These are phyloP conservation scores for Candida piceae DNA, from an alignment of 805 yeast genomes.

Conservation along the genomic window DNA sequence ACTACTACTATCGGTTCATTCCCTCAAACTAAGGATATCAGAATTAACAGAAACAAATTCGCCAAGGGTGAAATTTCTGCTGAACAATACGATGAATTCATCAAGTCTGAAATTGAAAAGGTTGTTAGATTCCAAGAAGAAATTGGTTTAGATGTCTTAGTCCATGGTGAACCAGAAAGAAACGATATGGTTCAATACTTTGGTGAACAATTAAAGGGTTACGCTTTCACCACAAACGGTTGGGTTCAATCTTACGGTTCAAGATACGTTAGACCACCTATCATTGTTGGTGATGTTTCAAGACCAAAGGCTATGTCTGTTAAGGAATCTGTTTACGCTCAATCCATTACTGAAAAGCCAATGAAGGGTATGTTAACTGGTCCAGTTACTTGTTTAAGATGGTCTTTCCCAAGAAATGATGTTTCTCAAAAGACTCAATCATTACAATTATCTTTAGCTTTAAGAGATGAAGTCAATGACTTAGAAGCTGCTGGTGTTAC, in stretches of 20 bases:
- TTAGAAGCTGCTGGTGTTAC: constrained; percentile 97
- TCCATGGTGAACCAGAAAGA: constrained; percentile 99
- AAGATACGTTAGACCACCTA: constrained; percentile 99
- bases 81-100: constrained; percentile 94
- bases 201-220: constrained; percentile 98
- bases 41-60: constrained; percentile 97
- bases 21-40: constrained; percentile 99
- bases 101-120: constrained; percentile 91
- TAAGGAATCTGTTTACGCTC: constrained; percentile 98
- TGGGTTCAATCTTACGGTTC: constrained; percentile 99
- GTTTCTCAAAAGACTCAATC: constrained; percentile 91
- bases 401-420: constrained; percentile 99
- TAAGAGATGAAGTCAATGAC: constrained; percentile 97
- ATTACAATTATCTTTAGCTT: constrained; percentile 92
- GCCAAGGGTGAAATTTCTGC: constrained; percentile 94
- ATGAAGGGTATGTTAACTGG: constrained; percentile 99
- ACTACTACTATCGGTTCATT: constrained; percentile 99
- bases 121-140: constrained; percentile 99
- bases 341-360: constrained; percentile 90
- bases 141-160: constrained; percentile 95
- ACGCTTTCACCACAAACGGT: constrained; percentile 97
- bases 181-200: constrained; percentile 99
- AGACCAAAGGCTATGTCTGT: constrained; percentile 99
- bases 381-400: constrained; percentile 98
- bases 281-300: constrained; percentile 97